phyloP scores from a whole-genome alignment of 371 early-diverging fungal genomes.

The Saksenaea vasiformis region DNA sequence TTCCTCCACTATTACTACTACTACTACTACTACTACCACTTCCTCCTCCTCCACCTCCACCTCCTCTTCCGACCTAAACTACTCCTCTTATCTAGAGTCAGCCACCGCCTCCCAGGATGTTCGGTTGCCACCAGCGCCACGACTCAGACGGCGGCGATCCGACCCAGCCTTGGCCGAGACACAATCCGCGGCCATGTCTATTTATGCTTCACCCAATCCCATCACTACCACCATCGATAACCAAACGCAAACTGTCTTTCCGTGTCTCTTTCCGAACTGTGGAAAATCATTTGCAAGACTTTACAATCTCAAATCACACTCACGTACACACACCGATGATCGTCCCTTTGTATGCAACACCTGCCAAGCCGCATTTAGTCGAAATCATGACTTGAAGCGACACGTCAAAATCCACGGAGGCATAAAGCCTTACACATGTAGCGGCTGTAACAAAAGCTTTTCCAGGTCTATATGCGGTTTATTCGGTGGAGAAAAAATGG shows the following conservation, averaged over 20 bases:
- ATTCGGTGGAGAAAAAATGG: not conserved
- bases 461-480: constrained; percentile 21
- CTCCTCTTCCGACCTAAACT: too few relatives aligned
- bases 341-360: constrained; percentile 72
- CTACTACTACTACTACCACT: too few relatives aligned
- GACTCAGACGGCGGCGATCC: constrained; percentile 21
- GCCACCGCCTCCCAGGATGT: not conserved
- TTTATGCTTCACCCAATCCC: constrained; percentile 34
- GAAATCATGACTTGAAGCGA: constrained; percentile 82
- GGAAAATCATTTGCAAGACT: constrained; percentile 67
- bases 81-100: not conserved
- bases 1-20: too few relatives aligned
- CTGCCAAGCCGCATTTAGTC: constrained; percentile 71
- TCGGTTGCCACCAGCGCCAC: constrained; percentile 14
- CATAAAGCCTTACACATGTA: constrained; percentile 73
- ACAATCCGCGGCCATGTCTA: constrained; percentile 31
- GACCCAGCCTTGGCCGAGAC: constrained; percentile 30
- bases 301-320: constrained; percentile 75
- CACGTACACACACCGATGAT: constrained; percentile 70
- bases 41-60: too few relatives aligned
- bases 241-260: constrained; percentile 31
- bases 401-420: constrained; percentile 80
- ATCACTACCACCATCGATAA: constrained; percentile 28
- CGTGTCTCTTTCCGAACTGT: constrained; percentile 63
- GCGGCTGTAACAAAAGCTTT: constrained; percentile 74